Conservation (phyloP, 345 rosid species). For the Salix exigua region DNA sequence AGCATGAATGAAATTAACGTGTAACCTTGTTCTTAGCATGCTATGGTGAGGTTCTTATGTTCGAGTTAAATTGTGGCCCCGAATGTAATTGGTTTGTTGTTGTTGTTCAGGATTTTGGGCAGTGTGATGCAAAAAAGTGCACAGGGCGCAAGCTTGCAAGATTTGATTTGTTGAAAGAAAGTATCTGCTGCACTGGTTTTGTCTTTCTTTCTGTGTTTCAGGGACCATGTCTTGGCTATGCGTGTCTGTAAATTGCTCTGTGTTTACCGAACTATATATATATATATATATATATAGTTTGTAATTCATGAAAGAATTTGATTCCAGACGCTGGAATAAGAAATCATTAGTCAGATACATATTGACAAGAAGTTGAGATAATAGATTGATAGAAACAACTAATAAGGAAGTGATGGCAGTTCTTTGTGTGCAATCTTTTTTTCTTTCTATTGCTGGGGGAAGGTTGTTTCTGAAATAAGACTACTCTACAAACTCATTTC, state of each 20-base stretch:
- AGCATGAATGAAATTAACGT: neutral
- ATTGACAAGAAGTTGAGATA: no score
- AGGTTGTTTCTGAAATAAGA: no score
- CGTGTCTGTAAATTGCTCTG: neutral
- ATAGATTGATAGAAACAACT: no score
- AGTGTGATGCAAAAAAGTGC: conserved; percentile 94
- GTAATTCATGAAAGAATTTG: no score
- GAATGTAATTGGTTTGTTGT: conserved; percentile 3
- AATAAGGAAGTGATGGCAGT: no score
- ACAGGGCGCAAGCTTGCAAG: conserved; percentile 92
- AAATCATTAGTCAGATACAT: no score
- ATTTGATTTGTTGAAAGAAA: conserved; percentile 84
- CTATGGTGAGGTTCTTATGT: neutral
- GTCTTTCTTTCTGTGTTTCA: neutral
- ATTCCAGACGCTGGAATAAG: no score
- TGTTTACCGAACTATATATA: no score
- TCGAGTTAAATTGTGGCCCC: conserved; percentile 6
- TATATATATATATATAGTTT: no score
- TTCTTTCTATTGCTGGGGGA: no score
- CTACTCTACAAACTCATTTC: no score
- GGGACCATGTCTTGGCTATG: neutral
- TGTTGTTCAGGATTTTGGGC: conserved; percentile 78
- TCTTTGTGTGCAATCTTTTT: no score
- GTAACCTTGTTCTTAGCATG: neutral
- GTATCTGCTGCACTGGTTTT: conserved; percentile 35